Base-by-base conservation (phyloP, 179 eudicot genomes). In the Carnegiea gigantea region DNA sequence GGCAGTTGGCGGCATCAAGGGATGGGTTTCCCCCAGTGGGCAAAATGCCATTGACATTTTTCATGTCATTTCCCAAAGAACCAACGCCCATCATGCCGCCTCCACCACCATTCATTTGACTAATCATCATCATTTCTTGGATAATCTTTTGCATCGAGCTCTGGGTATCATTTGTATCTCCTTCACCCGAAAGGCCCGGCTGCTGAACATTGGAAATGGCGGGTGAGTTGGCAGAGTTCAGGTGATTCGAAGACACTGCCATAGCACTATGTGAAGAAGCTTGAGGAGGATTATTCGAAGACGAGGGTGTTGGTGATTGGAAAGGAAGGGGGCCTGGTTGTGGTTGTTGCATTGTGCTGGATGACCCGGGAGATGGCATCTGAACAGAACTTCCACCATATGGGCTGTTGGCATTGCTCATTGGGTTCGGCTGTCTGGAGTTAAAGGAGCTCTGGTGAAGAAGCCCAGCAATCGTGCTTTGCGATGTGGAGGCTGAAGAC, bases 401-500 rank as follows among this genome's bases (percentile, higher is more conserved):
- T 24, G 90, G 88, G 74, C 90, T 86, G 64, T 83, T 93, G 74
- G 83, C 81, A 73, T 84, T 86, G 78, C 82, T 86, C 82, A 88
- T 79, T 21, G 90, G 89, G 79, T 88, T 91, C 77, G 85, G 93
- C 15, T 87, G 91, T 77, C 94, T 80, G 26, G 92, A 87, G 77
- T 90, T 90, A 90, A 92, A 90, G 3, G 98, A 90, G 84, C 87
- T 94, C 73, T 92, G 98, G 80, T 93, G 97, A 71, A 93, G 92
- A 70, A 93, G 93, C 75, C 92, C 93, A 23, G 81, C 91, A 46
- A 90, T 87, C 74, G 94, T 73, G 84, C 86, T 88, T 21, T 89
- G 67, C 64, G 98, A 83, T 78, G 91, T 81, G 51, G 93, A 82
- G 53, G 87, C 72, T 44, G 97, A 73, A 38, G 82, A 80, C 51